Percentiles rank a stretch among this genome's conserved stretches.
phyloP scores from a whole-genome alignment of 2,329 filamentous ascomycete species.

The Cylindrodendrum hubeiense region DNA sequence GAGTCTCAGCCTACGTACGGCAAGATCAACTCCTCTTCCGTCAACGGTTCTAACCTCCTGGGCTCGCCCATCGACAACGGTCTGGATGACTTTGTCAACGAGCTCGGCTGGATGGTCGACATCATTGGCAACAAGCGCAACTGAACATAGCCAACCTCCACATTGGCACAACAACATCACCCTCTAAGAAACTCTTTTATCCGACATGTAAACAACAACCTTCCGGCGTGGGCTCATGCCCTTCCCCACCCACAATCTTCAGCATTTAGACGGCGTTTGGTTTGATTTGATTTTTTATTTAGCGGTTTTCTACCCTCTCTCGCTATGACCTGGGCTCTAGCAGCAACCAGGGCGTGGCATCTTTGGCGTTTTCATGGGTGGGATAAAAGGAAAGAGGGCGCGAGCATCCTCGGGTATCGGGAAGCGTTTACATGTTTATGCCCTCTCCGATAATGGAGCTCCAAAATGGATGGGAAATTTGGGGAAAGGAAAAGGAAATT shows the following conservation, averaged over 20 bases:
- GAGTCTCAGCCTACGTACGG: constrained; percentile 37
- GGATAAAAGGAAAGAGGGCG: constrained; percentile 24
- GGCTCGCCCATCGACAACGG: constrained; percentile 52
- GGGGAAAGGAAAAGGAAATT: constrained; percentile 7
- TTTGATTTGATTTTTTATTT: constrained; percentile 19
- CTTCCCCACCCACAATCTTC: constrained; percentile 20
- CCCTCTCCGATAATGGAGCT: constrained; percentile 10
- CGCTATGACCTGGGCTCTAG: constrained; percentile 16
- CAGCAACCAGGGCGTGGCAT: constrained; percentile 30
- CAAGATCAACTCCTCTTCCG: constrained; percentile 37
- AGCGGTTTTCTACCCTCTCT: constrained; percentile 17
- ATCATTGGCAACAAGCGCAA: constrained; percentile 54
- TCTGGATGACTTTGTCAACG: constrained; percentile 56
- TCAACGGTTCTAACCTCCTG: constrained; percentile 45
- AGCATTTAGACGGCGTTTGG: constrained; percentile 38
- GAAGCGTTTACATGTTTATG: constrained; percentile 15
- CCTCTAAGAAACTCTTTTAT: constrained; percentile 1
- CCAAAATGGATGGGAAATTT: constrained; percentile 2
- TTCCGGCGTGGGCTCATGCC: constrained; percentile 18
- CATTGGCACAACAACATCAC: constrained; percentile 8
- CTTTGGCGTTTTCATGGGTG: constrained; percentile 32
- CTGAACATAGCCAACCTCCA: constrained; percentile 24
- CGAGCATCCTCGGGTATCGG: constrained; percentile 11
- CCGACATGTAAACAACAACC: constrained; percentile 28
- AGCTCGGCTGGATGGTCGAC: constrained; percentile 66